Evolutionary conservation across 2,329 filamentous ascomycete species (phyloP), one percentile per base, ranked within the genome.

Genomic region (Bipolaris oryzae): DNA sequence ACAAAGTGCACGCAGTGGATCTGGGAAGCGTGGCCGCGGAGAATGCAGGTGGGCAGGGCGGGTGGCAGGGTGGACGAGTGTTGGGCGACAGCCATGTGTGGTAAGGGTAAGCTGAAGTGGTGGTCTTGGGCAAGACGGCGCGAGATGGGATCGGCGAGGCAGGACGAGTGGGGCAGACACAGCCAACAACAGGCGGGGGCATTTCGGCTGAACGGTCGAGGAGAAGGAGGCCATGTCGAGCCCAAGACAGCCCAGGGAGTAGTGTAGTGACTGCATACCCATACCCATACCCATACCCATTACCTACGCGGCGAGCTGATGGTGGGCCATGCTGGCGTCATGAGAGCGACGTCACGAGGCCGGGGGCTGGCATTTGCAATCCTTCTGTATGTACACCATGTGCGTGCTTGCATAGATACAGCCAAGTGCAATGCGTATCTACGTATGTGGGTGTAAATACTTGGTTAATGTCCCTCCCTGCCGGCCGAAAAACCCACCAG

Each of bases 11-110:
- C 82, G 18, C 87, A 85, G 72, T 97, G 92, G 45, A 97, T 87
- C 62, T 92, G 87, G 0, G 89, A 84, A 52, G 85, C 84, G 79
- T 98, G 95, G 50, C 95, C 95, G 61, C 95, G 90, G 35, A 99
- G 84, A 57, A 98, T 87, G 73, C 89, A 89, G 43, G 78, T 76
- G 48, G 87, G 87, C 50, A 84, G 84, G 20, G 84, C 80, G 33
- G 84, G 82, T 34, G 81, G 79, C 28, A 73, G 73, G 31, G 64
- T 45, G 39, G 73, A 60, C 15, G 68, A 50, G 53, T 71, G 71
- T 58, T 58, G 65, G 57, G 71, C 67, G 37, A 60, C 41, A 48
- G 67, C 64, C 71, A 74, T 31, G 28, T 31, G 28, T 74, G 61
- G 51, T 11, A 10, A 39, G 16, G 37, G 60, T 53, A 57, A 51